Evolutionary conservation across 2,329 filamentous ascomycete species (phyloP).

Genomic region (Beauveria varroae): DNA sequence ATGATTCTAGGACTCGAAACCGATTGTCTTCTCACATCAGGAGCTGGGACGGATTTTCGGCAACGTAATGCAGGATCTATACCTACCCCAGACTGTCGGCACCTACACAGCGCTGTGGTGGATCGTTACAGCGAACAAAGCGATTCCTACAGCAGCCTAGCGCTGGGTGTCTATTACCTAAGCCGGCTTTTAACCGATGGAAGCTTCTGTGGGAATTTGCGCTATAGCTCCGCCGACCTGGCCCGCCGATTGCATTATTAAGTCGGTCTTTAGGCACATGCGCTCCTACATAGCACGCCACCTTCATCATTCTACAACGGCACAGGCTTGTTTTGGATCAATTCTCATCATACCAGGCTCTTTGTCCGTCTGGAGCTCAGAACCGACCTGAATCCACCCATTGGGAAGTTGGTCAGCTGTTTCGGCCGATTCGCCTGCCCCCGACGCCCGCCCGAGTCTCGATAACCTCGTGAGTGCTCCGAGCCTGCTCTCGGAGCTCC

Average conservation of each 20-base stretch:
- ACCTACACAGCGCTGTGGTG: not conserved
- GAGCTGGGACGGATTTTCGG: not conserved
- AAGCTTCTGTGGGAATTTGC: slow-evolving; percentile 25
- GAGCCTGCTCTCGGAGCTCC: slow-evolving; percentile 12
- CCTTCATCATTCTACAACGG: slow-evolving; percentile 6
- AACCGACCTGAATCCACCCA: not conserved
- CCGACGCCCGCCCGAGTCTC: not conserved
- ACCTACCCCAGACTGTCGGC: not conserved
- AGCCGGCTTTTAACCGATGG: slow-evolving; percentile 19
- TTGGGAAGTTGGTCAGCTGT: not conserved
- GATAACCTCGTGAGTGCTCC: slow-evolving; percentile 7
- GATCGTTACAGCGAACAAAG: not conserved
- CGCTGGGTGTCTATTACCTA: not conserved
- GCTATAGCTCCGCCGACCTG: slow-evolving; percentile 13
- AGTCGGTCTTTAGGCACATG: slow-evolving; percentile 17
- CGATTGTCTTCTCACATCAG: too few species aligned
- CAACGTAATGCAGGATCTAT: not conserved
- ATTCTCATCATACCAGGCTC: not conserved
- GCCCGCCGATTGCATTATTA: slow-evolving; percentile 20
- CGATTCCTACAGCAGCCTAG: not conserved
- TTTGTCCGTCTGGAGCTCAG: not conserved
- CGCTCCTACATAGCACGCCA: slow-evolving; percentile 8
- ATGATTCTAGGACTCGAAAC: too few species aligned
- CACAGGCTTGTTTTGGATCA: not conserved
- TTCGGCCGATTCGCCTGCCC: not conserved